These are phyloP conservation scores for Seiridium cupressi DNA, from an alignment of 2,329 filamentous ascomycete genomes.

Conservation along the genomic window DNA sequence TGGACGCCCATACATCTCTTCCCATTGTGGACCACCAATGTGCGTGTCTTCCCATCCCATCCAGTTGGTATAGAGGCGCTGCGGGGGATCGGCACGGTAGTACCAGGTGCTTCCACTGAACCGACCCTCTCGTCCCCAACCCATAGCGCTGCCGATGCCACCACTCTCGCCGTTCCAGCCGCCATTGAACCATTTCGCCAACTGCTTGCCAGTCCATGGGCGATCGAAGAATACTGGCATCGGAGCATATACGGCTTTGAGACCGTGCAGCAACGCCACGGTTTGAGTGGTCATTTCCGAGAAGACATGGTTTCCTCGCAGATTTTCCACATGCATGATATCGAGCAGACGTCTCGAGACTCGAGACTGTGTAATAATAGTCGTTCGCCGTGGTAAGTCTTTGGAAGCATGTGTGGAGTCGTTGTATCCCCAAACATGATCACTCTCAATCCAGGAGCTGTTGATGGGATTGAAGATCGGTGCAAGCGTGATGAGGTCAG, in stretches of 20 bases:
- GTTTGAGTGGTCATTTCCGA: conserved; percentile 80
- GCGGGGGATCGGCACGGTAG: conserved; percentile 55
- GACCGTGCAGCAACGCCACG: conserved; percentile 70
- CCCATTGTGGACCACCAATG: conserved; percentile 55
- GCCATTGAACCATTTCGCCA: conserved; percentile 60
- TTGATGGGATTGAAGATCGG: conserved; percentile 76
- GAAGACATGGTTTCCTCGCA: conserved; percentile 71
- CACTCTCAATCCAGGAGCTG: conserved; percentile 71
- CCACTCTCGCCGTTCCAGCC: conserved; percentile 54
- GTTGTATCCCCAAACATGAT: conserved; percentile 67
- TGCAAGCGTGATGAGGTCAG: conserved; percentile 70
- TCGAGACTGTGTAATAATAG: conserved; percentile 76
- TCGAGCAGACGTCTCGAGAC: conserved; percentile 70
- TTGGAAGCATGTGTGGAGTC: conserved; percentile 45
- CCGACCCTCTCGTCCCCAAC: conserved; percentile 56
- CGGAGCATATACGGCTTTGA: conserved; percentile 76
- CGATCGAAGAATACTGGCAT: conserved; percentile 80
- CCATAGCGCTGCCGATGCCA: conserved; percentile 54
- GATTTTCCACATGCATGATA: conserved; percentile 75
- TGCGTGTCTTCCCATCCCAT: conserved; percentile 57
- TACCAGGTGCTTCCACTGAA: conserved; percentile 62
- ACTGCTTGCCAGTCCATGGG: conserved; percentile 58
- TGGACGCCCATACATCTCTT: conserved; percentile 51
- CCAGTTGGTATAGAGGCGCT: conserved; percentile 61
- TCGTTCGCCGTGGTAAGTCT: conserved; percentile 67